Evolutionary conservation across 306 rosid species (phyloP), one percentile per base, ranked within the genome.

Genomic region (Senna siamea): DNA sequence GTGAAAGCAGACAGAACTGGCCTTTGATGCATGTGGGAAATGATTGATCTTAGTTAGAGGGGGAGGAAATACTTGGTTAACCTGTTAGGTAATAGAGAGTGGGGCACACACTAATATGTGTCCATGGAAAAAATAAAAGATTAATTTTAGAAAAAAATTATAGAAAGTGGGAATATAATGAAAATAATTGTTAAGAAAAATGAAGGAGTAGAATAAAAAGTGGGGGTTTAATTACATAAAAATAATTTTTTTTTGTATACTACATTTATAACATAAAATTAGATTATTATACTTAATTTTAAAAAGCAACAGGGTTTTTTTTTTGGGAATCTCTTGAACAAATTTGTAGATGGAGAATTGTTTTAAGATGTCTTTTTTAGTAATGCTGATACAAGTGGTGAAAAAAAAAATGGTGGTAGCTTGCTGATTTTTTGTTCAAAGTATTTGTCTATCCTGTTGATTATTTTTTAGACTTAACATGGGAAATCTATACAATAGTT

Each of bases 11-110:
- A 9, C 8, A 72, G 30, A 58, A 26, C 43, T 65, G 15, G 19
- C 56, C n/a, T 43, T 72, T 18, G 57, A 65, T 67, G 46, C 54
- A 69, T 75, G 69, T 74, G 62, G 59, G 22, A 22, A 62, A 53
- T 41, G 53, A 78, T 41, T 64, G 32, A 62, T 37, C 12, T 51
- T 40, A 13, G 30, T n/a, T n/a, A n/a, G n/a, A n/a, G 17, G 67
- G n/a, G 7, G n/a, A 10, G 15, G 26, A 26, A 18, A 37, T n/a
- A 18, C 7, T 17, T 34, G n/a, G 26, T 37, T 47, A 35, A 37
- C 23, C 47, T 17, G 23, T 17, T 40, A 56, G n/a, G 30, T 19
- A 20, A 20, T 20, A 9, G 6, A 22, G 34, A 20, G 34, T 4
- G 7, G 59, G 34, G 28, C 13, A 54, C 34, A 54, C 11, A 9